Evolutionary conservation across 805 yeast genomes (phyloP), one percentile per base, ranked within the genome.

Genomic region (Maudiozyma barnettii): DNA sequence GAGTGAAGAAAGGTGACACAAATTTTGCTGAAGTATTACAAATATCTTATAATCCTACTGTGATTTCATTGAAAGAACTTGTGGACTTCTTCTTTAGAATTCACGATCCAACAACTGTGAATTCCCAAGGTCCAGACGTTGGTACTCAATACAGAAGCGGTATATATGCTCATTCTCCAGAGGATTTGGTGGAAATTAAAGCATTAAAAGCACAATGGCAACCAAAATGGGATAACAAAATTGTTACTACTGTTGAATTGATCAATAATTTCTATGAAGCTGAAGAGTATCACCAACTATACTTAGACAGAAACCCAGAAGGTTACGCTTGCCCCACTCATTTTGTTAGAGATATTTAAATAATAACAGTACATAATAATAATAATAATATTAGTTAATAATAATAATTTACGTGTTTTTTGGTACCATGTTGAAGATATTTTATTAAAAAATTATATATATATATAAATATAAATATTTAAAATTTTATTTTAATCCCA

Each of bases 241-340:
- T 93, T 23, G 83, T 70, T 41, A 89, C 98, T 1, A 68, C 67
- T 41, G 77, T 90, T 45, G 84, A 78, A 59, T 83, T 85, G 8
- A 74, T 88, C 41, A 62, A 70, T 44, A 72, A 71, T 49, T 93
- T 86, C 74, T 83, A 81, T 71, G 96, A 90, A 61, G 98, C 97
- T n/a, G 99, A 91, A 66, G 90, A 81, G 35, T 91, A 90, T 64
- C 99, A 91, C 64, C 98, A 91, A 63, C 60, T 74, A 51, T 91
- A 93, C 63, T 71, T 91, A 57, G 74, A 75, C 48, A 81, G 78
- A 58, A 88, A 91, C 63, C 95, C 96, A 2, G 66, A 69, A 4
- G 97, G 97, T 5, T 88, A 90, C 64, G 86, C 84, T 49, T 91
- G 98, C 63, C 91, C 96, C 19, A 80, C 91, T 4, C 98, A 91